phyloP scores from a whole-genome alignment of 805 yeast genomes.

The Teunomyces atbi region DNA sequence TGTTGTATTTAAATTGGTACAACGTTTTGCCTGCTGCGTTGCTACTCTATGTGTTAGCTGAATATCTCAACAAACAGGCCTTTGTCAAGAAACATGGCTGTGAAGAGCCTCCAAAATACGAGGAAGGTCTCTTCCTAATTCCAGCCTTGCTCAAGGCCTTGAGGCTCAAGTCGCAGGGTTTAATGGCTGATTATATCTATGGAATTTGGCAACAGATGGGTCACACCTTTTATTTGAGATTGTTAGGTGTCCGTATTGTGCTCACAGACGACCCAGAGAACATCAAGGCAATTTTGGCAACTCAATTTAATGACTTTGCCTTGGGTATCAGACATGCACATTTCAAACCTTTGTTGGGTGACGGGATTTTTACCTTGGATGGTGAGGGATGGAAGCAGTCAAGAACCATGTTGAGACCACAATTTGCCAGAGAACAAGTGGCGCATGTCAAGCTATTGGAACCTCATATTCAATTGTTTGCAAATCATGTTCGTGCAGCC shows the following conservation, averaged over 20 bases:
- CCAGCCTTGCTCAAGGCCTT: slow-evolving; percentile 12
- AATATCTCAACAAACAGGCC: slow-evolving; percentile 4
- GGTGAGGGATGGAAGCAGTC: slow-evolving; percentile 30
- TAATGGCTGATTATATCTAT: slow-evolving; percentile 19
- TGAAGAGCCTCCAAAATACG: slow-evolving; percentile 6
- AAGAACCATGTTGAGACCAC: slow-evolving; percentile 28
- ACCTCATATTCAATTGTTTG: slow-evolving; percentile 19
- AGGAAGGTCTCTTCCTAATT: slow-evolving; percentile 9
- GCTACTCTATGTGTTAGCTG: slow-evolving; percentile 6
- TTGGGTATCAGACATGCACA: slow-evolving; percentile 23
- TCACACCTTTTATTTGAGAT: slow-evolving; percentile 8
- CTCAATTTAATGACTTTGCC: slow-evolving; percentile 24
- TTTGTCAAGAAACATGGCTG: slow-evolving; percentile 14
- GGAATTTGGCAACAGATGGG: slow-evolving; percentile 7
- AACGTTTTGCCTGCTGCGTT: slow-evolving; percentile 9
- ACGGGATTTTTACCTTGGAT: slow-evolving; percentile 27
- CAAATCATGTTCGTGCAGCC: slow-evolving; percentile 13
- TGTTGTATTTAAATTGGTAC: slow-evolving; percentile 10
- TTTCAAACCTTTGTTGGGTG: slow-evolving; percentile 21
- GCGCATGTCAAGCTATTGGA: slow-evolving; percentile 26
- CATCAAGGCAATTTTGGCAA: slow-evolving; percentile 27
- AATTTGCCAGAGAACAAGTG: slow-evolving; percentile 26
- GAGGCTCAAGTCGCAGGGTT: slow-evolving; percentile 21
- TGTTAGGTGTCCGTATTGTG: slow-evolving; percentile 18
- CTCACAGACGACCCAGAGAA: slow-evolving; percentile 23